These are phyloP conservation scores for Peronosclerospora sorghi DNA, from an alignment of 352 stramenopile species.

Conservation along the genomic window DNA sequence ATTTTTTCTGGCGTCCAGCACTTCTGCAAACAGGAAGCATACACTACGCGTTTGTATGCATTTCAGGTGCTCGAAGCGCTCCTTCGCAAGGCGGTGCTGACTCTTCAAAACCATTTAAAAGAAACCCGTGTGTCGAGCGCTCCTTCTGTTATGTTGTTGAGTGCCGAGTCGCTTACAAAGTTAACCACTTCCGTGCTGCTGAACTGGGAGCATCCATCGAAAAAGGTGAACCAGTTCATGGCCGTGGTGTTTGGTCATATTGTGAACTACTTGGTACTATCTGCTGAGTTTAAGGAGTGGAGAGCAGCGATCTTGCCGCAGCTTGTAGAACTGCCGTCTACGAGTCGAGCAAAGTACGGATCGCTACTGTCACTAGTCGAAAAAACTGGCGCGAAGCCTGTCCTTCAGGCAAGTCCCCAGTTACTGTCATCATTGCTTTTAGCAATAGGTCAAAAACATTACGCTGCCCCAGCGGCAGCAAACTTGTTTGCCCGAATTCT, in stretches of 20 bases:
- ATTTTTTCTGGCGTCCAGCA: constrained; percentile 44
- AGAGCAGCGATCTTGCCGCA: constrained; percentile 30
- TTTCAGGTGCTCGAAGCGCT: constrained; percentile 78
- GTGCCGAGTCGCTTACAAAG: constrained; percentile 25
- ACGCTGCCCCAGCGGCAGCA: constrained; percentile 47
- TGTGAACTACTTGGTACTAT: constrained; percentile 46
- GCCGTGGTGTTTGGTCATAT: constrained; percentile 66
- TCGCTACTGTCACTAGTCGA: constrained; percentile 45
- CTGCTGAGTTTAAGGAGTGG: constrained; percentile 32
- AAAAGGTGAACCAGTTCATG: constrained; percentile 84
- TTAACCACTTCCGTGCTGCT: constrained; percentile 51
- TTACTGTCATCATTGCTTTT: constrained; percentile 49
- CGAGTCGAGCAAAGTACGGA: constrained; percentile 64
- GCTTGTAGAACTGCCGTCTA: constrained; percentile 42
- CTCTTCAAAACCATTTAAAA: constrained; percentile 31
- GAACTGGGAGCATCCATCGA: constrained; percentile 80
- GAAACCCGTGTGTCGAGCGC: not conserved
- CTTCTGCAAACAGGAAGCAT: constrained; percentile 43
- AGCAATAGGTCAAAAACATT: constrained; percentile 61
- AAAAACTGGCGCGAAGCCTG: constrained; percentile 26
- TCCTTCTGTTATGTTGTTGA: constrained; percentile 7
- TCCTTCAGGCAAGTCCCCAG: constrained; percentile 33
- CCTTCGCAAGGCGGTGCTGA: constrained; percentile 42
- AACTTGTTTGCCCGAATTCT: constrained; percentile 65
- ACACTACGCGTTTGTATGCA: constrained; percentile 63